These are phyloP conservation scores for Papiliotrema flavescens DNA, from an alignment of 1,284 basidiomycete genomes.

Conservation along the genomic window DNA sequence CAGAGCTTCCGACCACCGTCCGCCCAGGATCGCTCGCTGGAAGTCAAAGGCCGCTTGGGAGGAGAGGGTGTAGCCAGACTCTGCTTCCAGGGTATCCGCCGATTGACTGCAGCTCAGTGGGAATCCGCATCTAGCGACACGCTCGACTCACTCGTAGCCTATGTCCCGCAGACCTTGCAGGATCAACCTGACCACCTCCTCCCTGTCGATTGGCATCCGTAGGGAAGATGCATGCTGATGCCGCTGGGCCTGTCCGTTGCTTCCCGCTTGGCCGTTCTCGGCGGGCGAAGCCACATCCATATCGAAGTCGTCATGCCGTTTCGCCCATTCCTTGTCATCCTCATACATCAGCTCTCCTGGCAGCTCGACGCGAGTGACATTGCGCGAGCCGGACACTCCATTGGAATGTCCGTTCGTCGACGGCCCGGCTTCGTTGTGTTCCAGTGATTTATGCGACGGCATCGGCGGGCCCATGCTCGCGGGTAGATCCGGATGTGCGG, in stretches of 20 bases:
- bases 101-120: slow-evolving; percentile 84
- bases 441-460: background rate
- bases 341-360: slow-evolving; percentile 37
- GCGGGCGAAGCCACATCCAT: background rate
- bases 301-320: background rate
- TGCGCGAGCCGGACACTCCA: background rate
- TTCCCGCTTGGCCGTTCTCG: slow-evolving; percentile 6
- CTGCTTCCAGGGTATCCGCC: slow-evolving; percentile 79
- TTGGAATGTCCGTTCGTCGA: slow-evolving; percentile 2
- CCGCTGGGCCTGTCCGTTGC: slow-evolving; percentile 1
- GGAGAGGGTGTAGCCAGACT: slow-evolving; percentile 89
- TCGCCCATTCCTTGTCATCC: slow-evolving; percentile 39
- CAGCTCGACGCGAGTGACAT: background rate
- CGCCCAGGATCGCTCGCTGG: slow-evolving; percentile 73
- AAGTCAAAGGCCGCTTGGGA: slow-evolving; percentile 74
- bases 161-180: slow-evolving; percentile 88
- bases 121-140: background rate
- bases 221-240: slow-evolving; percentile 15
- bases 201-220: slow-evolving; percentile 61
- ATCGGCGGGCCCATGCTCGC: slow-evolving; percentile 9
- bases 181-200: slow-evolving; percentile 86
- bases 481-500: background rate
- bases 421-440: background rate
- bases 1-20: slow-evolving; percentile 79
- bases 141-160: slow-evolving; percentile 74